Evolutionary conservation across 1,139 yeast genomes (phyloP).

Genomic region (Petasospora fabianii): DNA sequence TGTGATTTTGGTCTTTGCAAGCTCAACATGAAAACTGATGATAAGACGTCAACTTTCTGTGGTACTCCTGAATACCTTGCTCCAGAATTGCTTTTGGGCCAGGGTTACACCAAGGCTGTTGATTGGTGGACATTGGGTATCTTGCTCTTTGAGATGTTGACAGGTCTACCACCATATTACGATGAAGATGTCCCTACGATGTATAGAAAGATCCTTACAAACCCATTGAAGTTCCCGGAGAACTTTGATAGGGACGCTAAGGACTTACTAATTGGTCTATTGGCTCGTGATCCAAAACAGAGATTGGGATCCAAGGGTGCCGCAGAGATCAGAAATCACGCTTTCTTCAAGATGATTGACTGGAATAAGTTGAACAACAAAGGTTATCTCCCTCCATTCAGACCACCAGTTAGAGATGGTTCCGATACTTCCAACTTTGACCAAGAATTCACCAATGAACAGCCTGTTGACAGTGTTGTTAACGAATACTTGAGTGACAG

Average conservation of each 20-base stretch:
- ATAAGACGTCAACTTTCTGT: slow-evolving; percentile 90
- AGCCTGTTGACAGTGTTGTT: slow-evolving; percentile 93
- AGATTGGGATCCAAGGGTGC: slow-evolving; percentile 83
- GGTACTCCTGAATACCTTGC: slow-evolving; percentile 97
- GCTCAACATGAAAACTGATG: slow-evolving; percentile 84
- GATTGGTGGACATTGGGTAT: slow-evolving; percentile 99
- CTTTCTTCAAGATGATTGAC: slow-evolving; percentile 86
- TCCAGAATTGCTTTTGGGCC: slow-evolving; percentile 86
- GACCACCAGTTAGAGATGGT: slow-evolving; percentile 85
- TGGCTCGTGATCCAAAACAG: slow-evolving; percentile 80
- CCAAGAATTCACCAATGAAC: slow-evolving; percentile 86
- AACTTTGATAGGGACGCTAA: slow-evolving; percentile 88
- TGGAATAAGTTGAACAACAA: slow-evolving; percentile 84
- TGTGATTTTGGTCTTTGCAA: slow-evolving; percentile 97
- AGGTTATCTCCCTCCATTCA: slow-evolving; percentile 92
- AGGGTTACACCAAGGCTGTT: slow-evolving; percentile 91
- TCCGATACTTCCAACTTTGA: slow-evolving; percentile 92
- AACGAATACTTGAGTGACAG: slow-evolving; percentile 86
- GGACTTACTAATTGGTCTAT: slow-evolving; percentile 68
- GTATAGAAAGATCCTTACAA: slow-evolving; percentile 90
- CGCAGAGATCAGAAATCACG: slow-evolving; percentile 76
- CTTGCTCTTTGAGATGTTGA: slow-evolving; percentile 88
- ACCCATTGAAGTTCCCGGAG: slow-evolving; percentile 84
- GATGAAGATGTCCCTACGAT: slow-evolving; percentile 92
- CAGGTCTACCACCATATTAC: slow-evolving; percentile 94